Evolutionary conservation across 73 alveolate species (phyloP).

Genomic region (Stentor coeruleus): DNA sequence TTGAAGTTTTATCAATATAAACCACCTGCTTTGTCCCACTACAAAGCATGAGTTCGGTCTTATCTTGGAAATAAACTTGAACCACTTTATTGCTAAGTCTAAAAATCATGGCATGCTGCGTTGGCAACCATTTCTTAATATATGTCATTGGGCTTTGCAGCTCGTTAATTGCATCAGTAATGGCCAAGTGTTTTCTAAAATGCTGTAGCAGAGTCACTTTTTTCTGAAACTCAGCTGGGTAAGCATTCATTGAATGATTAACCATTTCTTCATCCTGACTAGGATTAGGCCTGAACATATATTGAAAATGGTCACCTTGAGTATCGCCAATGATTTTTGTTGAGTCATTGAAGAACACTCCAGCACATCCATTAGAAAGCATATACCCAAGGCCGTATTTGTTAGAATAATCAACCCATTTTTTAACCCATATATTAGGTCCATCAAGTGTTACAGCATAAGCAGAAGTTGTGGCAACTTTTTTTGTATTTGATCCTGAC

Average conservation of each 20-base stretch:
- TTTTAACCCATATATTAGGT: slow-evolving; percentile 33
- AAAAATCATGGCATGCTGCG: slow-evolving; percentile 93
- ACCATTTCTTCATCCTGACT: slow-evolving; percentile 34
- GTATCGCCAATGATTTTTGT: slow-evolving; percentile 46
- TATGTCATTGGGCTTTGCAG: slow-evolving; percentile 42
- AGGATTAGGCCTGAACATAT: slow-evolving; percentile 39
- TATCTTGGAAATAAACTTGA: slow-evolving; percentile 91
- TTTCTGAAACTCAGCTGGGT: slow-evolving; percentile 40
- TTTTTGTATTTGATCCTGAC: too few species aligned
- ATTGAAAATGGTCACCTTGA: slow-evolving; percentile 30
- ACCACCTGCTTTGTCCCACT: slow-evolving; percentile 90
- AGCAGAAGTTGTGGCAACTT: too few species aligned
- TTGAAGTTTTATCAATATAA: slow-evolving; percentile 91
- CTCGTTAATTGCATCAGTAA: slow-evolving; percentile 20
- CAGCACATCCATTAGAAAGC: slow-evolving; percentile 33
- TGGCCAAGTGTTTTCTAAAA: slow-evolving; percentile 39
- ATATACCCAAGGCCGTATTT: slow-evolving; percentile 47
- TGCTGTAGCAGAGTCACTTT: slow-evolving; percentile 38
- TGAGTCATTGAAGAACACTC: slow-evolving; percentile 39
- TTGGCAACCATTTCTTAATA: slow-evolving; percentile 94
- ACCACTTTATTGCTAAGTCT: slow-evolving; percentile 91
- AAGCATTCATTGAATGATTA: slow-evolving; percentile 30
- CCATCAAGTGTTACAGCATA: neutral
- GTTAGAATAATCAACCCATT: slow-evolving; percentile 47
- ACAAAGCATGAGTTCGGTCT: slow-evolving; percentile 86